Evolutionary conservation across 169 alveolate genomes (phyloP).

Genomic region (Babesia bigemina): DNA sequence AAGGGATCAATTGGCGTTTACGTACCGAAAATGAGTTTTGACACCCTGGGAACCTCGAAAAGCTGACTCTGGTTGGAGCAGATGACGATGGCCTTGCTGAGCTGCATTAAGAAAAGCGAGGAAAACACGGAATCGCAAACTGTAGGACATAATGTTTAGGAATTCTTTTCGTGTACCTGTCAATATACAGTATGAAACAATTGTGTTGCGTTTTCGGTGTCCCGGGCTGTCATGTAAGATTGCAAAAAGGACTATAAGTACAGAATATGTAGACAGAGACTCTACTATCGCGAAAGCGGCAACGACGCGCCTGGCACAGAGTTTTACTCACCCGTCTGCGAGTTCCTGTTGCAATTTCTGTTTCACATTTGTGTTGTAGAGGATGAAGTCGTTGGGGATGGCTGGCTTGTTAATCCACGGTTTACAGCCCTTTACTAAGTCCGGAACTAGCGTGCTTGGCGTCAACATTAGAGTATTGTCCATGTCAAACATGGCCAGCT

Average conservation of each 20-base stretch:
- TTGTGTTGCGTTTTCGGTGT: too few relatives aligned
- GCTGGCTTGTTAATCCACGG: conserved; percentile 43
- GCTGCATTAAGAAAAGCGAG: background rate
- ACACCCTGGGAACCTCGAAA: conserved; percentile 13
- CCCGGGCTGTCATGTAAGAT: too few relatives aligned
- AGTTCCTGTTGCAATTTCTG: conserved; percentile 43
- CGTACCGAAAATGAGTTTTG: conserved; percentile 51
- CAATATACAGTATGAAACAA: too few relatives aligned
- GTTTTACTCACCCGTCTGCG: conserved; percentile 32
- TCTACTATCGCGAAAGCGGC: too few relatives aligned
- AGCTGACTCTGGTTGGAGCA: conserved; percentile 64
- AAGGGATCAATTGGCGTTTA: background rate
- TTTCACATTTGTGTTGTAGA: conserved; percentile 51
- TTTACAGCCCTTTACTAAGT: conserved; percentile 42
- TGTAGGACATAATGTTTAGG: too few relatives aligned
- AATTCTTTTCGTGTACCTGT: too few relatives aligned
- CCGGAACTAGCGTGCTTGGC: conserved; percentile 56
- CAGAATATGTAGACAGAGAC: too few relatives aligned
- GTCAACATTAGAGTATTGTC: conserved; percentile 69
- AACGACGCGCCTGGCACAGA: too few relatives aligned
- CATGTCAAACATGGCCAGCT: conserved; percentile 65
- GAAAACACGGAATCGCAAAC: background rate
- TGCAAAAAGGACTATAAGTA: too few relatives aligned
- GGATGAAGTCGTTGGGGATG: conserved; percentile 52
- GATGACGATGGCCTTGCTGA: conserved; percentile 48